Evolutionary conservation across 2,329 filamentous ascomycete species (phyloP).

Genomic region (Colletotrichum sojae): DNA sequence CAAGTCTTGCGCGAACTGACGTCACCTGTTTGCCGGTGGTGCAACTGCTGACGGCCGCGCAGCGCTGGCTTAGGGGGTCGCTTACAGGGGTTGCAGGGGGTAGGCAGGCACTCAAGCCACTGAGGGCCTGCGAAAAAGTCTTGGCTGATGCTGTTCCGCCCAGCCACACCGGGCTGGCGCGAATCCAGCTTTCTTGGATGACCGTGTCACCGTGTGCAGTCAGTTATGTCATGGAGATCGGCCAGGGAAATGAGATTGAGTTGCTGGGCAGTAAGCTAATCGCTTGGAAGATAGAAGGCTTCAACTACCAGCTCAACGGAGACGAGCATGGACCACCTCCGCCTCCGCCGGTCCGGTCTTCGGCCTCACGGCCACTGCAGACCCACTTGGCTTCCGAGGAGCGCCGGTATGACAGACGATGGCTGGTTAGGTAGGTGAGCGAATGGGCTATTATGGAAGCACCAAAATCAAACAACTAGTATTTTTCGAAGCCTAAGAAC

Average conservation of each 20-base stretch:
- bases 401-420: too few relatives aligned
- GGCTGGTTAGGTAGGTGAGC: too few relatives aligned
- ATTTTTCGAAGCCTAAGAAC: neutral
- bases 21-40: slow-evolving; percentile 12
- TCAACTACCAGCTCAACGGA: neutral
- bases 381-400: neutral
- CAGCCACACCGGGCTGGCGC: slow-evolving; percentile 18
- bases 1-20: slow-evolving; percentile 24
- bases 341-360: neutral
- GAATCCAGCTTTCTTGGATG: neutral
- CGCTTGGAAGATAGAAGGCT: neutral
- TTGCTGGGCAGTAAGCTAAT: neutral
- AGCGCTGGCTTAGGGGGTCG: neutral
- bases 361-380: neutral
- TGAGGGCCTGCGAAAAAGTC: slow-evolving; percentile 30
- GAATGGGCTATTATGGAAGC: too few relatives aligned
- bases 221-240: neutral
- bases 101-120: slow-evolving; percentile 1
- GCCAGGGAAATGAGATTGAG: neutral
- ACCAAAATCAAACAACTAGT: too few relatives aligned
- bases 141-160: slow-evolving; percentile 34
- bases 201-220: neutral
- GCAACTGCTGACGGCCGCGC: slow-evolving; percentile 1
- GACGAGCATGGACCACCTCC: neutral
- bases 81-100: neutral